These are phyloP conservation scores for Neofusicoccum laricinum DNA, from an alignment of 2,329 filamentous ascomycete genomes.

Conservation along the genomic window DNA sequence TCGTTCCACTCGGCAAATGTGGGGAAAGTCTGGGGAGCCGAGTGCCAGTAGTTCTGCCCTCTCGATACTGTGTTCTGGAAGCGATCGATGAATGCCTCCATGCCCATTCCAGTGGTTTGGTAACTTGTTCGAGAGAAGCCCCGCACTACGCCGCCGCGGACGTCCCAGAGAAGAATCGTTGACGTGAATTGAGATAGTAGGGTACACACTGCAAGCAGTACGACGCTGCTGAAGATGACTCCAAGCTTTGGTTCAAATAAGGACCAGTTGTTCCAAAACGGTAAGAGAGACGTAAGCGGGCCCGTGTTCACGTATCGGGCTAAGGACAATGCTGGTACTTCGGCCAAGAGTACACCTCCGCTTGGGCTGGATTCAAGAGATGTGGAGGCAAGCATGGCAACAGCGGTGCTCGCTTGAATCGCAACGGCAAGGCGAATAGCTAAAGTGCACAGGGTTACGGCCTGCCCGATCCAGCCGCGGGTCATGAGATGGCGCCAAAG, in stretches of 20 bases:
- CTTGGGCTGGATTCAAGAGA: not conserved
- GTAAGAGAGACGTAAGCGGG: not conserved
- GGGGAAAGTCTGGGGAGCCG: not conserved
- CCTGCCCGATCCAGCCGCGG: not conserved
- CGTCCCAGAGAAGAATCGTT: not conserved
- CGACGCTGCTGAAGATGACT: not conserved
- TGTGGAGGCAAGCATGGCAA: not conserved
- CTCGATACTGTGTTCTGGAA: not conserved
- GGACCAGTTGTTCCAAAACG: not conserved
- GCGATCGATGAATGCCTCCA: not conserved
- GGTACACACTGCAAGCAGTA: not conserved
- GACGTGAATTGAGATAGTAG: not conserved
- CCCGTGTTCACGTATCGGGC: not conserved
- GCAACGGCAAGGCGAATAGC: not conserved
- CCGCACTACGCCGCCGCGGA: not conserved
- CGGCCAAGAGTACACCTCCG: not conserved
- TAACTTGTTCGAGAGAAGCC: no score
- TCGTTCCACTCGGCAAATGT: not conserved
- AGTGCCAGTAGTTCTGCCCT: not conserved
- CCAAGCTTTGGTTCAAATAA: no score
- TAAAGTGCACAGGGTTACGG: not conserved
- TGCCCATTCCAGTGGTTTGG: not conserved
- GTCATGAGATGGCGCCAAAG: not conserved
- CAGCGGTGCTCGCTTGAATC: not conserved
- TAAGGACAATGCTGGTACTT: not conserved